These are phyloP conservation scores for Pestalotiopsis sp. DNA, from an alignment of 2,329 filamentous ascomycete genomes.

Conservation along the genomic window DNA sequence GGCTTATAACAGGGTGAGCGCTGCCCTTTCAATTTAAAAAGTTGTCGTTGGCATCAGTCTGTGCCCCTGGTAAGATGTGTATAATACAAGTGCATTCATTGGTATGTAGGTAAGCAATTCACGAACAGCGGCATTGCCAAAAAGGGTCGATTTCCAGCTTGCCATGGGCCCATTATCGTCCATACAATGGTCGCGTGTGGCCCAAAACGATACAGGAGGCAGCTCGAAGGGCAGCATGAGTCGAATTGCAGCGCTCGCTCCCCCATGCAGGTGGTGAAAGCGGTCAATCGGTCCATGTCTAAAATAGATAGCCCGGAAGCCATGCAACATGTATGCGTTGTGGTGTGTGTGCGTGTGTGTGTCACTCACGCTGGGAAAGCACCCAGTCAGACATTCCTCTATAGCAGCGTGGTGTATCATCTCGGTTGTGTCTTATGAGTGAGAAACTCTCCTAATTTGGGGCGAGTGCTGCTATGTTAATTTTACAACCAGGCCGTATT, in stretches of 20 bases:
- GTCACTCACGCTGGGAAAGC: not conserved
- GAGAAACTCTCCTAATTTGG: not conserved
- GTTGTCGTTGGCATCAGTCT: too few species aligned
- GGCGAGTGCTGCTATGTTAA: not conserved
- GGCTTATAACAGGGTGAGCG: not conserved
- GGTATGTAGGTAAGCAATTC: conserved; percentile 3
- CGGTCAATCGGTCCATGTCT: too few species aligned
- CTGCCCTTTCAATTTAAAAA: too few species aligned
- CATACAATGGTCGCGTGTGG: not conserved
- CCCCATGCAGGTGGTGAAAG: too few species aligned
- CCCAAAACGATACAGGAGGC: not conserved
- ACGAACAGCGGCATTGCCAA: not conserved
- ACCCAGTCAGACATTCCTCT: too few species aligned
- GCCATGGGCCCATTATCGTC: not conserved
- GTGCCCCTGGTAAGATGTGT: too few species aligned
- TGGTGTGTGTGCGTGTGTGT: not conserved
- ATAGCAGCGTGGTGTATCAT: not conserved
- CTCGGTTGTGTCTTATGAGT: conserved; percentile 3
- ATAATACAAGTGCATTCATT: not conserved
- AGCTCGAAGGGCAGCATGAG: not conserved
- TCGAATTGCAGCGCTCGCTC: not conserved
- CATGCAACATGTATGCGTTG: not conserved
- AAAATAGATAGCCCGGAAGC: too few species aligned
- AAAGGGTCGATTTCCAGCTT: conserved; percentile 7
- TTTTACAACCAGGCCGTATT: not conserved